Percentiles rank a stretch among this genome's conserved stretches.
phyloP scores from a whole-genome alignment of 768 basidiomycete species.

The Clathrus columnatus region DNA sequence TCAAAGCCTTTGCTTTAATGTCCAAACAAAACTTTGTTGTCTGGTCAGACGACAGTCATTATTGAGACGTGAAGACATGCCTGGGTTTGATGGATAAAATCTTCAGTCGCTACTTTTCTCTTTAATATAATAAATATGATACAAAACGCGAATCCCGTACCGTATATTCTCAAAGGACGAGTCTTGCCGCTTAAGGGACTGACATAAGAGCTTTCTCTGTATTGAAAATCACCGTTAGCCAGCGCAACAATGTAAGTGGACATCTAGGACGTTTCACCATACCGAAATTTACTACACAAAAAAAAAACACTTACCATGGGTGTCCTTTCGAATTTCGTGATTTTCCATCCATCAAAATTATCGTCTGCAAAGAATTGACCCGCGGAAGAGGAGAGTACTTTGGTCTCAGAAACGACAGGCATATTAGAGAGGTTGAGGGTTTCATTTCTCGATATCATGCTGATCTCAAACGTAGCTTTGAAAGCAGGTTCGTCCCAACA shows the following conservation, averaged over 20 bases:
- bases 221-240: conserved; percentile 69
- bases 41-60: not conserved
- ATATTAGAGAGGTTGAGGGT: conserved; percentile 84
- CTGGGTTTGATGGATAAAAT: conserved; percentile 68
- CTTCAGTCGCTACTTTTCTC: conserved; percentile 54
- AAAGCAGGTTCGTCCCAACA: conserved; percentile 92
- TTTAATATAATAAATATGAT: not conserved
- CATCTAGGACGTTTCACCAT: conserved; percentile 34
- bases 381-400: conserved; percentile 26
- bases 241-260: conserved; percentile 85
- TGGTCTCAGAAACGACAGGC: conserved; percentile 47
- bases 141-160: conserved; percentile 26
- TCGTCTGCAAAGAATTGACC: conserved; percentile 9
- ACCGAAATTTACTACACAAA: not conserved
- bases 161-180: conserved; percentile 78
- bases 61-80: not conserved
- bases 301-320: conserved; percentile 42
- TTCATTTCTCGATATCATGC: conserved; percentile 68
- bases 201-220: conserved; percentile 65
- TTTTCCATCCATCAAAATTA: conserved; percentile 53
- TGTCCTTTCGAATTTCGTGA: conserved; percentile 71
- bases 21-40: conserved; percentile 66
- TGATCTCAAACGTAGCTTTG: conserved; percentile 75
- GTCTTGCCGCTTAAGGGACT: conserved; percentile 75
- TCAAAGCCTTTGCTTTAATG: conserved; percentile 71